Evolutionary conservation across 1,284 basidiomycete species (phyloP), one percentile per base, ranked within the genome.

Genomic region (Leucocoprinus gongylophorus): DNA sequence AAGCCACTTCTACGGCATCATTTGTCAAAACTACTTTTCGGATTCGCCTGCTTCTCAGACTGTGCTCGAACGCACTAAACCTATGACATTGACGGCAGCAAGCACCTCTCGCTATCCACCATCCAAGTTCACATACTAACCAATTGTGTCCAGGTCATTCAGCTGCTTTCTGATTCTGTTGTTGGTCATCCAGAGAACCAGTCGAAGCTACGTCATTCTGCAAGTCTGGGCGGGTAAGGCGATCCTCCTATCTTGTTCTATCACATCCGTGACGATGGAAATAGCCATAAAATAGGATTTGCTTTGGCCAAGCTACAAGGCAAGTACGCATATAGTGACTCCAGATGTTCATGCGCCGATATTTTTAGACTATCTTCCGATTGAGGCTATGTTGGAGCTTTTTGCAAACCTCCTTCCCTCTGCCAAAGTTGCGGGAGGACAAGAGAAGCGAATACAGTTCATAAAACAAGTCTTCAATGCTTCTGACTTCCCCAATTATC

Each of bases 311-410:
- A 58, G n/a, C 39, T 58, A 17, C 50, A 44, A 48, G 57, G 58
- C 69, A 53, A 30, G 39, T 39, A 10, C 18, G 44, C 45, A 37
- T 17, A 28, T 17, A 20, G 20, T 13, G 26, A 17, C 29, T 43
- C 20, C 13, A 18, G 10, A 18, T 15, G 13, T 41, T 9, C 29
- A 45, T n/a, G 5, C 20, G 1, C 47, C 28, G 42, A 21, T 15
- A 35, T 37, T 7, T 9, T 35, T 49, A 84, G 82, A 79, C 54
- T 83, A 74, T 58, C 64, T 83, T 15, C 69, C 72, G 18, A 64
- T 81, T n/a, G 82, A 85, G 58, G 68, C 72, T 6, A 68, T 85
- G 8, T 62, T 84, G 18, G 72, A 75, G 51, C 61, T 85, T 2
- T 73, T 84, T 57, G 80, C 74, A 18, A 74, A 74, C 32, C 61